A percentile compares a stretch with the other conserved stretches of the same genome.
These are phyloP conservation scores for Mucuna pruriens DNA, from an alignment of 306 rosid species.

Conservation along the genomic window DNA sequence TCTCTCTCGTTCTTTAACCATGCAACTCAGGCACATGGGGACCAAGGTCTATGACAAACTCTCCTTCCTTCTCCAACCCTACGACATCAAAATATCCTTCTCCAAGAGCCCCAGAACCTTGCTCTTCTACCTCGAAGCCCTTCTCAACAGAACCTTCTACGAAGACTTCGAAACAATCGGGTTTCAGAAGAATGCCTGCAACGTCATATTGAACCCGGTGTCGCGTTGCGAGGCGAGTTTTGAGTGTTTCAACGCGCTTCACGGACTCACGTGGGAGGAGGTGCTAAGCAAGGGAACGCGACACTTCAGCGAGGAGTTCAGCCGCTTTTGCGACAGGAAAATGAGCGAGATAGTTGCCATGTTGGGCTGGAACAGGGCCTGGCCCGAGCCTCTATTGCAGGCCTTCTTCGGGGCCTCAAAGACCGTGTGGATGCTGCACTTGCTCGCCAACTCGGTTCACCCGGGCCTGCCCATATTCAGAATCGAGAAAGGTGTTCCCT, in stretches of 20 bases:
- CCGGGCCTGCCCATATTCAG: slow-evolving; percentile 74
- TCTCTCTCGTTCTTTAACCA: slow-evolving; percentile 69
- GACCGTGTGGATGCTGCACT: slow-evolving; percentile 87
- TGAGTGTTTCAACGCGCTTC: slow-evolving; percentile 56
- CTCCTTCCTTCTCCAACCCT: slow-evolving; percentile 68
- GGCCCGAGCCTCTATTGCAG: slow-evolving; percentile 92
- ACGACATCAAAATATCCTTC: slow-evolving; percentile 63
- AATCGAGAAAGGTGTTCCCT: slow-evolving; percentile 63
- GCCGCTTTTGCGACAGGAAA: slow-evolving; percentile 88
- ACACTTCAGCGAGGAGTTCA: slow-evolving; percentile 94
- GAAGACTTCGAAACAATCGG: slow-evolving; percentile 87
- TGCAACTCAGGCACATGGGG: slow-evolving; percentile 84
- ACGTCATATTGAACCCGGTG: slow-evolving; percentile 61
- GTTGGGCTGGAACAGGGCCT: slow-evolving; percentile 95
- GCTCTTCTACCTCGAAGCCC: slow-evolving; percentile 72
- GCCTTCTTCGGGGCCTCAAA: slow-evolving; percentile 90
- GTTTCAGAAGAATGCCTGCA: slow-evolving; percentile 64
- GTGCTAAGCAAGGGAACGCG: slow-evolving; percentile 85
- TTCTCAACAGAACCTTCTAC: slow-evolving; percentile 68
- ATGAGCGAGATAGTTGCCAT: slow-evolving; percentile 93
- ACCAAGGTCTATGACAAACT: slow-evolving; percentile 70
- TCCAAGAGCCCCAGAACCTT: slow-evolving; percentile 69
- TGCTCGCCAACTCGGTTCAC: slow-evolving; percentile 80
- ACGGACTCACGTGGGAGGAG: slow-evolving; percentile 84
- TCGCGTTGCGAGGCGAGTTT: slow-evolving; percentile 66